A percentile compares a stretch with the other conserved stretches of the same genome.
Evolutionary conservation across 306 rosid genomes (phyloP).

Genomic region (Vicia villosa): DNA sequence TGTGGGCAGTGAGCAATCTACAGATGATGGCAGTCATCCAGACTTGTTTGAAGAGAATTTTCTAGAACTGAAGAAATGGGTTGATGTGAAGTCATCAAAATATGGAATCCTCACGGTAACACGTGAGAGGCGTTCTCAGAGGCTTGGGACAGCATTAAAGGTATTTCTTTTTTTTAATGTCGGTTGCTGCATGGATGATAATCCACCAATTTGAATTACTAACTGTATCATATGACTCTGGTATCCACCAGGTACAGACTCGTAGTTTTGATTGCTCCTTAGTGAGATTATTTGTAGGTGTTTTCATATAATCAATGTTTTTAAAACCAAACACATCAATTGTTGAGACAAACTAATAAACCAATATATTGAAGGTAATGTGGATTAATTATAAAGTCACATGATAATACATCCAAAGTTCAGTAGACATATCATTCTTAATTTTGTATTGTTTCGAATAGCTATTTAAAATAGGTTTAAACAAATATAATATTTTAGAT

Average conservation of each 20-base stretch:
- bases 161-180: slow-evolving; percentile 43
- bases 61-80: slow-evolving; percentile 86
- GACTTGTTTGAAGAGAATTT: slow-evolving; percentile 83
- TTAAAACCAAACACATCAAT: neutral
- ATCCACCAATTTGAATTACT: slow-evolving; percentile 13
- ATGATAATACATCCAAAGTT: neutral
- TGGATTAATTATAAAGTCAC: neutral
- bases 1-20: slow-evolving; percentile 40
- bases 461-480: neutral
- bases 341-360: neutral
- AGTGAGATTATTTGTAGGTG: slow-evolving; percentile 1
- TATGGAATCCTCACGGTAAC: slow-evolving; percentile 74
- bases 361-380: neutral
- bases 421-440: slow-evolving; percentile 9
- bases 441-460: neutral
- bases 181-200: slow-evolving; percentile 31
- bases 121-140: slow-evolving; percentile 70
- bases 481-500: slow-evolving; percentile 12
- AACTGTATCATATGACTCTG: slow-evolving; percentile 17
- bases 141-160: slow-evolving; percentile 91
- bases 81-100: slow-evolving; percentile 70
- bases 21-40: slow-evolving; percentile 35
- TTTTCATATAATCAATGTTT: neutral
- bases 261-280: neutral
- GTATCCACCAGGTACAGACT: neutral